Evolutionary conservation across 129 eudicot genomes (phyloP).

Genomic region (Smallanthus sonchifolius): DNA sequence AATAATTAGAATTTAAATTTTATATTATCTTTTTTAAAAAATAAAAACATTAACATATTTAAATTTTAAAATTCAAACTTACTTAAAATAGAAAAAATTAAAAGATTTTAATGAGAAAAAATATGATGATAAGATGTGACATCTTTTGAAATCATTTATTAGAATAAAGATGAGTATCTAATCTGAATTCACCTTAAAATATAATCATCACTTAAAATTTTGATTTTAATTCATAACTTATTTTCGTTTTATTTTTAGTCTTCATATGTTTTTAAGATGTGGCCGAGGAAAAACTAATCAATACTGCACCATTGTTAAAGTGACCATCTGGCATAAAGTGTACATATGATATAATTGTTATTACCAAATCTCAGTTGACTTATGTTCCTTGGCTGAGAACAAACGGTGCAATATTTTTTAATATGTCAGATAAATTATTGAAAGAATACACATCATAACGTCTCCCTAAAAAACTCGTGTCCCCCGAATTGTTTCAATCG

Average conservation of each 20-base stretch:
- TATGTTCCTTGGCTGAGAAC: conserved; percentile 13
- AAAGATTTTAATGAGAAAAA: no score
- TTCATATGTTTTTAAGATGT: background rate
- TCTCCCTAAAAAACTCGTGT: background rate
- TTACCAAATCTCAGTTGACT: conserved; percentile 17
- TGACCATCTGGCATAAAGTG: conserved; percentile 20
- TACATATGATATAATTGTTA: conserved; percentile 11
- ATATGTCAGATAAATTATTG: background rate
- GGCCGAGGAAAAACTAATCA: background rate
- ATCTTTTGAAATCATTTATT: no score
- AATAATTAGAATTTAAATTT: no score
- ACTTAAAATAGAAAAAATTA: no score
- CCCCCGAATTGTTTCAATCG: background rate
- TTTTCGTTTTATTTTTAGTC: background rate
- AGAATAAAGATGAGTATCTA: background rate
- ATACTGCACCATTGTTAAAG: conserved; percentile 15
- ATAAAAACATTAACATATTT: no score
- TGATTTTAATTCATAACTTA: background rate
- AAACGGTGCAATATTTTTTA: background rate
- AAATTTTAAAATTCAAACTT: no score
- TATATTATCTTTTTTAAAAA: no score
- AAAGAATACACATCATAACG: background rate
- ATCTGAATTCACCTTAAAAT: background rate
- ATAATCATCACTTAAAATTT: background rate
- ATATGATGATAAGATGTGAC: no score